Base-by-base conservation (phyloP, 176 grass and related monocot genomes). In the Ananas comosus region DNA sequence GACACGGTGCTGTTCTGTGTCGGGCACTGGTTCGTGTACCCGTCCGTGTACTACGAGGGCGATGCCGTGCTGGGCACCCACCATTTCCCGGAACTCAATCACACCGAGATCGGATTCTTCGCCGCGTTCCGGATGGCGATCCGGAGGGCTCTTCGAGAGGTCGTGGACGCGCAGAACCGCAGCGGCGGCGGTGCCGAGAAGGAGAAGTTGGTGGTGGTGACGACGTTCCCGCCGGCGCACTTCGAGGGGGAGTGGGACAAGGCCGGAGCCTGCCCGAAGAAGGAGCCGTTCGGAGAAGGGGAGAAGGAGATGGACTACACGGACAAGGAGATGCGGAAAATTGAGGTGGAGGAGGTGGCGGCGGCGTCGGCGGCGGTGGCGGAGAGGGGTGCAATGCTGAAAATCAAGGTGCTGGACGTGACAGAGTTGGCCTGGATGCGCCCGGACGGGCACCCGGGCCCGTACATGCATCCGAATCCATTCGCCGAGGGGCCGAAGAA, bases 21-120 rank as follows among this genome's bases (percentile, higher is more conserved):
- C 58, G 93, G 93, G 42, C 86, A 96, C 78, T 96, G 93, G 93
- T 96, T 92, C 75, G 51, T 96, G 29, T 84, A 92, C 70, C 51
- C 81, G 66, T 86, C 93, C 17, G 70, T 96, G 51, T 96, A 85
- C 71, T 85, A 92, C 78, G 88, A 89, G 49, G 74, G 72, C 66
- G 76, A 79, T 17, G 70, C 2, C 1, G 76, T 87, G 48, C 57
- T 96, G 14, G 93, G 93, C 8, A 92, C 88, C 86, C 88, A 96
- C 83, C 67, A 78, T 25, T 96, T 85, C 76, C 89, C 83, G n/a
- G 86, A 83, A 53, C 78, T 74, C 12, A 85, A 90, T 74, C 74
- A 81, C 78, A 87, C 86, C 4, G 88, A 96, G 70, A 85, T 85
- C 16, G 82, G 86, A 42, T 94, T 89, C 86, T 94, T 94, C 73